Base-by-base conservation (phyloP, 108 stramenopile species). In the Aurantiochytrium sp. region DNA sequence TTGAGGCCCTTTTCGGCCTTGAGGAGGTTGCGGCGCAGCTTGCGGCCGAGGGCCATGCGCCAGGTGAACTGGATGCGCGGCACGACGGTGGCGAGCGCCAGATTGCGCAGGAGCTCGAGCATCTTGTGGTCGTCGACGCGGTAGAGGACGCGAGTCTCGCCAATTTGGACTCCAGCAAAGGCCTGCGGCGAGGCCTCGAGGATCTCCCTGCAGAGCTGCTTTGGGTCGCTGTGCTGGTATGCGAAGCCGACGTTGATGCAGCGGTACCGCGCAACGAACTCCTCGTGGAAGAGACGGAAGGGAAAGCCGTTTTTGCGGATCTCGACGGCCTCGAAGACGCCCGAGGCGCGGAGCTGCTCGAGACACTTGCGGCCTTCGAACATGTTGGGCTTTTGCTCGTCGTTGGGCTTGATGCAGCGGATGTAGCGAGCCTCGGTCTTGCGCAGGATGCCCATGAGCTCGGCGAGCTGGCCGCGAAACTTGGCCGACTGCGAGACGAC, bases 381-480 rank as follows among this genome's bases (percentile, higher is more conserved):
- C 54, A 88, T 88, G 68, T 93, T 55, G 1, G 96, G 95, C 50
- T 93, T 89, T 52, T 96, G 91, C 54, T 95, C 92, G 59, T 96
- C 97, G 85, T 93, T 93, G 24, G 93, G 93, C 90, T 93, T 92
- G 55, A 93, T 68, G 69, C 93, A 92, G 39, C 93, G 89, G 45
- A 93, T 55, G 89, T 89, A 93, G 81, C 89, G 90, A 8, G 91
- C 81, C 73, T 89, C 50, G 0, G 91, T 92, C 42, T 53, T 55
- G 37, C 52, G n/a, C 37, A 92, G 86, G 6, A 37, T 55, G 32
- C 34, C 4, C 73, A 53, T 87, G 52, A 91, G 85, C 50, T 73
- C 86, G 8, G 37, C 88, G n/a, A 91, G 32, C 85, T 88, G 54
- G 27, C 39, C 32, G 1, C 39, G 53, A 55, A 88, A 91, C n/a